Evolutionary conservation across 805 yeast species (phyloP).

Genomic region (Candida mattraensis): DNA sequence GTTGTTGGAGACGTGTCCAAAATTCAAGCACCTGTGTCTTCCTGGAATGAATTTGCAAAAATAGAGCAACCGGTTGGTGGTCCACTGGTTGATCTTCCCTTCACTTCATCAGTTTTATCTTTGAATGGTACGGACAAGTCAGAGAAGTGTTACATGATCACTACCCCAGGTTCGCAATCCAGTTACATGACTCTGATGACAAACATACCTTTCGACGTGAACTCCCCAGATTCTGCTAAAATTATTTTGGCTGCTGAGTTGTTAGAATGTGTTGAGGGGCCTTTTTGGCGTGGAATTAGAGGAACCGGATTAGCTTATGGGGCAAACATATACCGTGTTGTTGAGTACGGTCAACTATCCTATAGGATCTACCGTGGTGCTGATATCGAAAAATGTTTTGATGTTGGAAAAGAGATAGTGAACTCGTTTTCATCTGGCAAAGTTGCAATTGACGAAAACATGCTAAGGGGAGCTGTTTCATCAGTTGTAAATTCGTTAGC

Average conservation of each 20-base stretch:
- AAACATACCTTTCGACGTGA: slow-evolving; percentile 54
- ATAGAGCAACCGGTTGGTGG: slow-evolving; percentile 2
- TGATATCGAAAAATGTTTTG: slow-evolving; percentile 64
- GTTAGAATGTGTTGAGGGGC: slow-evolving; percentile 89
- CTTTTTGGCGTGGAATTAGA: slow-evolving; percentile 93
- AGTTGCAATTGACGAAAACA: slow-evolving; percentile 52
- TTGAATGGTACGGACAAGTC: slow-evolving; percentile 53
- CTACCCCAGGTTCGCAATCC: slow-evolving; percentile 85
- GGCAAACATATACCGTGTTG: slow-evolving; percentile 56
- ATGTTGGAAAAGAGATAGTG: slow-evolving; percentile 65
- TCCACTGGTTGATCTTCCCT: slow-evolving; percentile 42
- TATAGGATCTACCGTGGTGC: slow-evolving; percentile 80
- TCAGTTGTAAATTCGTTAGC: slow-evolving; percentile 74
- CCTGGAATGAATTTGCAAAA: slow-evolving; percentile 49
- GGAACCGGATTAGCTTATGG: slow-evolving; percentile 96
- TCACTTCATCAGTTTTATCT: slow-evolving; percentile 53
- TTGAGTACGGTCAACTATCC: slow-evolving; percentile 66
- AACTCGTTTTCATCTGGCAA: slow-evolving; percentile 56
- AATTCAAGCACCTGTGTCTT: slow-evolving; percentile 53
- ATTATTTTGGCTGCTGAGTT: slow-evolving; percentile 73
- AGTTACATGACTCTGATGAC: slow-evolving; percentile 64
- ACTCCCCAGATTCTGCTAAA: slow-evolving; percentile 62
- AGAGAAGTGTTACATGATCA: slow-evolving; percentile 57
- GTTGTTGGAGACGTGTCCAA: slow-evolving; percentile 66
- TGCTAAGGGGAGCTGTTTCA: slow-evolving; percentile 73